Evolutionary conservation across 306 rosid species (phyloP).

Genomic region (Cicer bijugum): DNA sequence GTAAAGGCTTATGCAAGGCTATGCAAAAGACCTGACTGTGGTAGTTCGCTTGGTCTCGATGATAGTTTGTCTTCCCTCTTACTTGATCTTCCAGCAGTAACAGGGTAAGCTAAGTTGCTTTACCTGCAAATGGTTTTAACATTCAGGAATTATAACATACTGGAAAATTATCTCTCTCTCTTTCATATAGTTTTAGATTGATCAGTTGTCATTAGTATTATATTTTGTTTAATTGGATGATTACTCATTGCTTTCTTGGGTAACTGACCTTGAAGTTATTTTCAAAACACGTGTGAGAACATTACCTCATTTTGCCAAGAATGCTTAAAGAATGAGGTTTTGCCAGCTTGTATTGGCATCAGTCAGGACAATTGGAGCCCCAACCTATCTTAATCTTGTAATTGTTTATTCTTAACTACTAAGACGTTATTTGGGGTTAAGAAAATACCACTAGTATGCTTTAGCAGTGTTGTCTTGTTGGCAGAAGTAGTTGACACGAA

Average conservation of each 20-base stretch:
- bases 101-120: conserved; percentile 95
- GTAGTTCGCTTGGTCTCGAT: conserved; percentile 73
- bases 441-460: neutral
- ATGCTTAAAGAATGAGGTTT: conserved; percentile 5
- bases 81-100: conserved; percentile 87
- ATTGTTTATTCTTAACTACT: conserved; percentile 1
- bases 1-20: conserved; percentile 65
- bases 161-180: neutral
- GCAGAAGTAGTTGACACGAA: too few relatives aligned
- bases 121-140: conserved; percentile 50
- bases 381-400: neutral
- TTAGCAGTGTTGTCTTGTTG: too few relatives aligned
- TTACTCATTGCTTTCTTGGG: neutral
- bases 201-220: neutral
- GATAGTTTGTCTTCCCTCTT: conserved; percentile 81
- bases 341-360: conserved; percentile 21
- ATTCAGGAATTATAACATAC: conserved; percentile 16
- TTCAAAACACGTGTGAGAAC: neutral
- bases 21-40: conserved; percentile 79
- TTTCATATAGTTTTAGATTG: conserved; percentile 20
- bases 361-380: neutral
- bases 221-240: neutral
- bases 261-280: neutral
- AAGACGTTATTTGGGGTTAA: neutral
- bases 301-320: neutral